These are phyloP conservation scores for Auxenochlorella pyrenoidosa DNA, from an alignment of 139 green algal genomes.

Conservation along the genomic window DNA sequence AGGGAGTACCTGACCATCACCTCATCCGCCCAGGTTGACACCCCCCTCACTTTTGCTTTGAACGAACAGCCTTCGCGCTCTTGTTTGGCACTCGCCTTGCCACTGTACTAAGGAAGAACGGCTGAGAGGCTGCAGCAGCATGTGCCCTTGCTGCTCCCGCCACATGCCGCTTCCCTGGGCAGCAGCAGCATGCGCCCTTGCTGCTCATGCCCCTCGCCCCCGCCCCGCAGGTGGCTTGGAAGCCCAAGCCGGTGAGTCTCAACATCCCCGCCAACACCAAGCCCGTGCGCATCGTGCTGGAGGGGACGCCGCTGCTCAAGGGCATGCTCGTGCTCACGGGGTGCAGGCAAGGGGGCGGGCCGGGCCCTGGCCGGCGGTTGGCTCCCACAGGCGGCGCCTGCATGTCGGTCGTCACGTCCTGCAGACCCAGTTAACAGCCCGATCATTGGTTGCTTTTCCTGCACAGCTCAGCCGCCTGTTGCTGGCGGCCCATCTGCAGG, in stretches of 20 bases:
- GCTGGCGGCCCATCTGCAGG: not conserved
- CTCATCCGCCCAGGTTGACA: slow-evolving; percentile 9
- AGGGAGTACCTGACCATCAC: slow-evolving; percentile 43
- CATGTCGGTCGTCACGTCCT: not conserved
- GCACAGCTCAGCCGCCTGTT: no score
- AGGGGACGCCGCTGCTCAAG: slow-evolving; percentile 54
- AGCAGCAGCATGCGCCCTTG: not conserved
- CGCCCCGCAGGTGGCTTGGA: slow-evolving; percentile 41
- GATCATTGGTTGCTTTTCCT: no score
- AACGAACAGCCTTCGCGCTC: no score
- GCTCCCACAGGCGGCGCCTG: no score
- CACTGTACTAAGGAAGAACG: no score
- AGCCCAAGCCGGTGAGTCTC: slow-evolving; percentile 46
- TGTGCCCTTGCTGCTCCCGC: no score
- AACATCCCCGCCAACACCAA: slow-evolving; percentile 58
- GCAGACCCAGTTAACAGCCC: no score
- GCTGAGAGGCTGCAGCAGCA: no score
- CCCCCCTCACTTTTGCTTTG: no score
- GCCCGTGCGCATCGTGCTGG: slow-evolving; percentile 53
- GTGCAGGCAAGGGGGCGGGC: slow-evolving; percentile 39
- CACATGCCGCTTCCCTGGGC: not conserved
- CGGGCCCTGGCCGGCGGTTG: no score
- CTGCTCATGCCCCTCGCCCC: not conserved
- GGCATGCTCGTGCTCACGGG: slow-evolving; percentile 63
- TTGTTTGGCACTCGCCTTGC: no score